Percentiles rank a stretch among this genome's conserved stretches.
These are phyloP conservation scores for Phytopythium oedochilum DNA, from an alignment of 352 stramenopile genomes.

Conservation along the genomic window DNA sequence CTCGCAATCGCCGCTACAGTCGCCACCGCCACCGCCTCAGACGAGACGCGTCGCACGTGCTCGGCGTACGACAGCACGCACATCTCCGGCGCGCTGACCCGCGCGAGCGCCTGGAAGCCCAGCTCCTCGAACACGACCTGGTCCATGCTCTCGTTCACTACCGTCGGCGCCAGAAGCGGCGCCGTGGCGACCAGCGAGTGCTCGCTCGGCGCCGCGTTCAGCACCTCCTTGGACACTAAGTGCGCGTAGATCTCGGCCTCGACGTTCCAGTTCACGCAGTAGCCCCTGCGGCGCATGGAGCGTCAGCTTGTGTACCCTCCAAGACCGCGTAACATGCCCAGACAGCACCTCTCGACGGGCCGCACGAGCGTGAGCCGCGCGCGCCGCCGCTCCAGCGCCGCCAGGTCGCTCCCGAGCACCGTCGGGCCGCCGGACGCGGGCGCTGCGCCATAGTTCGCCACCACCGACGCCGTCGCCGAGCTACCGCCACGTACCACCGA, in stretches of 20 bases:
- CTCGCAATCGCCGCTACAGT: not conserved
- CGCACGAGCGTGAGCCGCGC: conserved; percentile 39
- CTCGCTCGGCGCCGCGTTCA: conserved; percentile 43
- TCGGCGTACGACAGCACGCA: conserved; percentile 59
- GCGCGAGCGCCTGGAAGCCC: conserved; percentile 46
- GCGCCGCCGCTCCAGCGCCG: conserved; percentile 47
- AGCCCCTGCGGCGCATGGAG: conserved; percentile 40
- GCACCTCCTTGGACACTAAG: conserved; percentile 44
- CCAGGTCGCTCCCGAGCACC: conserved; percentile 44
- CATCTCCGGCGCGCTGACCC: conserved; percentile 50
- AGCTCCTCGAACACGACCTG: conserved; percentile 81
- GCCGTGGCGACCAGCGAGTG: conserved; percentile 52
- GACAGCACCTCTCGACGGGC: conserved; percentile 32
- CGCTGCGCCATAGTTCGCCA: conserved; percentile 51
- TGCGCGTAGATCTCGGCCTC: conserved; percentile 57
- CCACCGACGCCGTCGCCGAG: conserved; percentile 9
- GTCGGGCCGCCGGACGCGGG: conserved; percentile 11
- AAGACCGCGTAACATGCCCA: not conserved
- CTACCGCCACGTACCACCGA: conserved; percentile 22
- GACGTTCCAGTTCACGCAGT: conserved; percentile 81
- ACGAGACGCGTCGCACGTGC: conserved; percentile 15
- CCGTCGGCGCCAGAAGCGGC: conserved; percentile 46
- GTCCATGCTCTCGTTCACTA: conserved; percentile 70
- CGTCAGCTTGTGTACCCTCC: not conserved
- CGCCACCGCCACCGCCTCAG: conserved; percentile 8